These are phyloP conservation scores for Yarrowia deformans DNA, from an alignment of 805 yeast genomes.

Conservation along the genomic window DNA sequence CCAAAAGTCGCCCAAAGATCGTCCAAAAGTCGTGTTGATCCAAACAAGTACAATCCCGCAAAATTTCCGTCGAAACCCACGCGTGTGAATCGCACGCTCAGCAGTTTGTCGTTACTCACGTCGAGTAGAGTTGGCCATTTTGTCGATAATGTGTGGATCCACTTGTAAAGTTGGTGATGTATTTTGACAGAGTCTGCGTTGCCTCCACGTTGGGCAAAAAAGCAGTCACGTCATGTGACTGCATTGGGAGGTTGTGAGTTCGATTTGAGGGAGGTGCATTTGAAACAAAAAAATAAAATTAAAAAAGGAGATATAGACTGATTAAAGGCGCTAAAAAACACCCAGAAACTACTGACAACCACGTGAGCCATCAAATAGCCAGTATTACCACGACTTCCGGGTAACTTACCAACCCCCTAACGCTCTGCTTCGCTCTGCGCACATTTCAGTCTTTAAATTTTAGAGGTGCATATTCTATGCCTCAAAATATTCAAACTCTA, in stretches of 20 bases:
- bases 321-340: no score
- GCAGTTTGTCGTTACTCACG: constrained; percentile 34
- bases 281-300: no score
- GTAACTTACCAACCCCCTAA: no score
- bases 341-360: no score
- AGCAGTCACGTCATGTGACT: constrained; percentile 39
- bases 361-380: no score
- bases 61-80: not conserved
- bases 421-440: no score
- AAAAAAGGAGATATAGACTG: no score
- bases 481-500: constrained; percentile 3
- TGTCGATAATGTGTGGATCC: constrained; percentile 38
- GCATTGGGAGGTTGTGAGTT: not conserved
- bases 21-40: not conserved
- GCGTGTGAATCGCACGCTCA: constrained; percentile 6
- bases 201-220: constrained; percentile 33
- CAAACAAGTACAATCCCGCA: not conserved
- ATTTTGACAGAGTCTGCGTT: constrained; percentile 38
- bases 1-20: not conserved
- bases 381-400: not conserved
- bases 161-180: constrained; percentile 34
- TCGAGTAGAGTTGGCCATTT: constrained; percentile 38
- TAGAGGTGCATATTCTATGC: not conserved
- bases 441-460: no score
- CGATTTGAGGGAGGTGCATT: not conserved